Percentiles rank a stretch among this genome's conserved stretches.
phyloP scores from a whole-genome alignment of 1,139 yeast species.

The Zygosaccharomyces sapae region DNA sequence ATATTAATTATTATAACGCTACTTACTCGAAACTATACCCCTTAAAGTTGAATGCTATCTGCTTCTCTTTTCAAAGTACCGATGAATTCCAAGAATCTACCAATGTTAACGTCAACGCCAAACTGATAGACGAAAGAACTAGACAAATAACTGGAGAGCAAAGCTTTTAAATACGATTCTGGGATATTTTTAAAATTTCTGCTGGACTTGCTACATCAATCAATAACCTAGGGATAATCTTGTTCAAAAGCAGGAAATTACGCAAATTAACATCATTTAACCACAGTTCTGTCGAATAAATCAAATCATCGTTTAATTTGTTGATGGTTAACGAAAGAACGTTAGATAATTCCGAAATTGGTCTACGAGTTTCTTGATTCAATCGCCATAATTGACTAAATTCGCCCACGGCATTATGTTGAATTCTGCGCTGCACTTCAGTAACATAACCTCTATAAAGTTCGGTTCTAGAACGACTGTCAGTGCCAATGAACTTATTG shows the following conservation, averaged over 20 bases:
- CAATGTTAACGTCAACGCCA: constrained; percentile 56
- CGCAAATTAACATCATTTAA: constrained; percentile 71
- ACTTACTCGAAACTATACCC: background rate
- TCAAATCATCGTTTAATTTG: constrained; percentile 82
- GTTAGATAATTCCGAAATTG: constrained; percentile 80
- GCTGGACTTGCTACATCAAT: constrained; percentile 73
- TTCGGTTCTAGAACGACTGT: constrained; percentile 47
- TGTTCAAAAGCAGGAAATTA: constrained; percentile 61
- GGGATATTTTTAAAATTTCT: constrained; percentile 75
- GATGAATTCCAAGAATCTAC: constrained; percentile 36
- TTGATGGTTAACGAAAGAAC: constrained; percentile 81
- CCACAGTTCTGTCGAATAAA: constrained; percentile 82
- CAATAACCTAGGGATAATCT: constrained; percentile 75
- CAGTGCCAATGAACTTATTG: constrained; percentile 44
- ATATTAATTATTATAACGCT: background rate
- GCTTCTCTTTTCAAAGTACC: constrained; percentile 36
- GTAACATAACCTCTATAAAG: constrained; percentile 79
- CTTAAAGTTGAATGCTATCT: constrained; percentile 5
- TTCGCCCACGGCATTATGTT: constrained; percentile 75
- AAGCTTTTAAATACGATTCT: constrained; percentile 77
- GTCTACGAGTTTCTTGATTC: constrained; percentile 58
- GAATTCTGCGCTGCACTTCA: constrained; percentile 74
- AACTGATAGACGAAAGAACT: constrained; percentile 83
- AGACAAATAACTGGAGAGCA: constrained; percentile 86
- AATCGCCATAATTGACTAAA: constrained; percentile 85